These are phyloP conservation scores for Malassezia slooffiae DNA, from an alignment of 1,284 basidiomycete species.

Conservation along the genomic window DNA sequence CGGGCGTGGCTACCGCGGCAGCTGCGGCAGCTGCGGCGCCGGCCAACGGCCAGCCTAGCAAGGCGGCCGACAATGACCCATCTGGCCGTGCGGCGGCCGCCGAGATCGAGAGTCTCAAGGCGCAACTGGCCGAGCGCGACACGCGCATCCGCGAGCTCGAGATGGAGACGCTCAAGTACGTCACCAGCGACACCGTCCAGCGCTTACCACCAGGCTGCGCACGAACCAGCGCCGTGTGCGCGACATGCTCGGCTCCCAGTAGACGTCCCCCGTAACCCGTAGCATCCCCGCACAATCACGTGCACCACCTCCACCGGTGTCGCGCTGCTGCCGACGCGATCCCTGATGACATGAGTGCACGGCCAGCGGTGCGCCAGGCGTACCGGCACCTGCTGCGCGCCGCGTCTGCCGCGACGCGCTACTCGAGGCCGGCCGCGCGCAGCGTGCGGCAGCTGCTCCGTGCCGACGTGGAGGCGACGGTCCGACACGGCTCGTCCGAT, in stretches of 20 bases:
- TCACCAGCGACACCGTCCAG: neutral
- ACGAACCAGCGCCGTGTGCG: slow-evolving; percentile 13
- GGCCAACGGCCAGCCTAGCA: neutral
- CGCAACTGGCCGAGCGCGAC: slow-evolving; percentile 26
- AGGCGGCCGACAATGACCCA: neutral
- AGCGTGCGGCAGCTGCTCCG: slow-evolving; percentile 13
- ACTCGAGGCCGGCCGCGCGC: neutral
- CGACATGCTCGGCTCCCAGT: slow-evolving; percentile 7
- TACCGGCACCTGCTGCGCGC: slow-evolving; percentile 14
- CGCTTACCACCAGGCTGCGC: slow-evolving; percentile 8
- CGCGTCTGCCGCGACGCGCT: slow-evolving; percentile 4
- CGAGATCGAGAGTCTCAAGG: slow-evolving; percentile 22
- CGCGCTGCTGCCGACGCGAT: too few relatives aligned
- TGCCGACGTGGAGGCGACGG: slow-evolving; percentile 4
- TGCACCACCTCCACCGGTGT: too few relatives aligned
- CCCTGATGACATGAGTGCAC: too few relatives aligned
- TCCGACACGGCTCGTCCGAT: neutral
- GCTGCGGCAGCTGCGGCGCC: slow-evolving; percentile 1
- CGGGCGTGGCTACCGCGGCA: neutral
- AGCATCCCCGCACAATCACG: too few relatives aligned
- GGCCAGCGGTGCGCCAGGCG: slow-evolving; percentile 3
- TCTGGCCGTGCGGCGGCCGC: neutral
- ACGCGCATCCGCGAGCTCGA: slow-evolving; percentile 34
- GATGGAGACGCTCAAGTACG: slow-evolving; percentile 31
- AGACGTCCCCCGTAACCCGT: too few relatives aligned